These are phyloP conservation scores for Guyanaporus albipodus DNA, from an alignment of 768 basidiomycete species.

Conservation along the genomic window DNA sequence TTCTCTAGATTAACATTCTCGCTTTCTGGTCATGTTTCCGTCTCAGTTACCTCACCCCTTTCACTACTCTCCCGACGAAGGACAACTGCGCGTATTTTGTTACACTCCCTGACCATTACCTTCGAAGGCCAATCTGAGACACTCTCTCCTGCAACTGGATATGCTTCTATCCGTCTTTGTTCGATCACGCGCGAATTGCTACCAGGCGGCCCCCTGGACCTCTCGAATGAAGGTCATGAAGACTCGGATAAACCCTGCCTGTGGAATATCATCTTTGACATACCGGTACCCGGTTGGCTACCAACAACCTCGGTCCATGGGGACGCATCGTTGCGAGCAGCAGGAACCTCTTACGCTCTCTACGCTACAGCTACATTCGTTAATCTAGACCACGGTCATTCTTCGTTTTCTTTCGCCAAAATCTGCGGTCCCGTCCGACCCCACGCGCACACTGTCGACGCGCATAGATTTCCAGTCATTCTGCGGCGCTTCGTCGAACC, in stretches of 20 bases:
- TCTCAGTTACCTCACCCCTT: conserved; percentile 56
- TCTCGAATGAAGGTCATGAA: conserved; percentile 63
- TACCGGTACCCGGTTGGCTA: conserved; percentile 89
- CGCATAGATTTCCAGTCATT: conserved; percentile 38
- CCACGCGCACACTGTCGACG: conserved; percentile 38
- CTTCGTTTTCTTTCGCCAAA: conserved; percentile 45
- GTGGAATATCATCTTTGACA: conserved; percentile 79
- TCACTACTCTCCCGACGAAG: conserved; percentile 52
- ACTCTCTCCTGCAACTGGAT: conserved; percentile 59
- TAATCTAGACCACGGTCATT: conserved; percentile 39
- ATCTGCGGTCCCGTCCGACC: conserved; percentile 57
- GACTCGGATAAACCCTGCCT: conserved; percentile 48
- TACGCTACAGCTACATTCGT: conserved; percentile 63
- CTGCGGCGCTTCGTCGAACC: conserved; percentile 53
- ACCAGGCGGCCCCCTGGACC: conserved; percentile 46
- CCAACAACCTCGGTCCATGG: conserved; percentile 57
- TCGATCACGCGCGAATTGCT: conserved; percentile 59
- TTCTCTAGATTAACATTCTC: conserved; percentile 74
- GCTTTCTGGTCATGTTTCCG: conserved; percentile 73
- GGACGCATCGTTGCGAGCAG: conserved; percentile 34
- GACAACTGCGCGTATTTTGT: conserved; percentile 46
- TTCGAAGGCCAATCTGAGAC: conserved; percentile 88
- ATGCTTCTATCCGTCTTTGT: conserved; percentile 66
- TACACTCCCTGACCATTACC: conserved; percentile 67
- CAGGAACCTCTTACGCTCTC: conserved; percentile 63